phyloP scores from a whole-genome alignment of 2,329 filamentous ascomycete species.

The Aurifilum marmelostoma region DNA sequence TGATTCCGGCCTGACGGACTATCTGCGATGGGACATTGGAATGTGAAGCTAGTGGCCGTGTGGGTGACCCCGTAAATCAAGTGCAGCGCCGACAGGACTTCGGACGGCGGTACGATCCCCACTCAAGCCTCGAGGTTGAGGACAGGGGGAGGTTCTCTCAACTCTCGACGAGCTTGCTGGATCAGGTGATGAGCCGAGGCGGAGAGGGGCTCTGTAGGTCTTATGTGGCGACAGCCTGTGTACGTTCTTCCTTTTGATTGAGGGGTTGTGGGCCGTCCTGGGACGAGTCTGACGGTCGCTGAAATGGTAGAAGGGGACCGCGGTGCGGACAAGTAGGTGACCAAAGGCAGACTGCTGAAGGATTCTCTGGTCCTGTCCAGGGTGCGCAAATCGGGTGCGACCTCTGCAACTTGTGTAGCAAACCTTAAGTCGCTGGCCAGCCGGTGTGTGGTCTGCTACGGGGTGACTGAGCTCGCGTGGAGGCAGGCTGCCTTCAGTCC shows the following conservation, averaged over 20 bases:
- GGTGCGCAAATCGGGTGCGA: background rate
- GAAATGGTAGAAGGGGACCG: background rate
- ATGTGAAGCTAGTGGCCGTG: background rate
- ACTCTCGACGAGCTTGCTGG: background rate
- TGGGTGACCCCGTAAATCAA: background rate
- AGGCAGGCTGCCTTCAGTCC: background rate
- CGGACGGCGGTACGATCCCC: background rate
- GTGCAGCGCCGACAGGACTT: background rate
- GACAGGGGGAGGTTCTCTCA: background rate
- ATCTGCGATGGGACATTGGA: constrained; percentile 1
- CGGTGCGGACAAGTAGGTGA: background rate
- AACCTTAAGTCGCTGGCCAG: background rate
- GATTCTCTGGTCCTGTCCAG: background rate
- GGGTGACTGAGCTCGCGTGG: background rate
- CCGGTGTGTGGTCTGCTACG: background rate
- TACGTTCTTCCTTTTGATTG: background rate
- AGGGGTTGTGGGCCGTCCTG: background rate
- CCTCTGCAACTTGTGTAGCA: background rate
- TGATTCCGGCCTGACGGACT: background rate
- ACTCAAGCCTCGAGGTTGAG: background rate
- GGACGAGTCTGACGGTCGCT: background rate
- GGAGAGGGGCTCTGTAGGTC: background rate
- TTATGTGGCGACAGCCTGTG: background rate
- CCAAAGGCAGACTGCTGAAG: background rate
- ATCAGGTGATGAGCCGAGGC: too few relatives aligned